Evolutionary conservation across 2,329 filamentous ascomycete genomes (phyloP).

Genomic region (Verticillium klebahnii): DNA sequence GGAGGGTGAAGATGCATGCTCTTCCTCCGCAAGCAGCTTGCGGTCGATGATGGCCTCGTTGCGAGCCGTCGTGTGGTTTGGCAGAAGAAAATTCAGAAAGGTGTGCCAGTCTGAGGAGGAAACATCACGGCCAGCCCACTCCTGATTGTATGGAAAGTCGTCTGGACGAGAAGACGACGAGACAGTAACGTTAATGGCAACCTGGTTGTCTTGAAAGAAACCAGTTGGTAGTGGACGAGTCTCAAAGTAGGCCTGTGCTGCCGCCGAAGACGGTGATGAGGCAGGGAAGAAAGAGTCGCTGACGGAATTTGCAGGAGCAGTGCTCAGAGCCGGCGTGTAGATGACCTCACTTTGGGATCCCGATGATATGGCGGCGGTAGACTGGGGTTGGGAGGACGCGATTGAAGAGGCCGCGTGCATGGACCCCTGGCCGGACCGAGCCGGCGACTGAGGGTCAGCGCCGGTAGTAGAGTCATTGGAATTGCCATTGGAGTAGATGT

Average conservation of each 20-base stretch:
- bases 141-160: conserved; percentile 37
- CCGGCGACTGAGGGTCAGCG: conserved; percentile 30
- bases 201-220: conserved; percentile 4
- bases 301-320: conserved; percentile 29
- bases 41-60: conserved; percentile 45
- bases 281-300: conserved; percentile 5
- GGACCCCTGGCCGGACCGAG: conserved; percentile 22
- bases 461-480: conserved; percentile 11
- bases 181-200: conserved; percentile 30
- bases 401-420: background rate
- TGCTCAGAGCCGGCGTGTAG: conserved; percentile 45
- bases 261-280: conserved; percentile 14
- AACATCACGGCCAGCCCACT: conserved; percentile 38
- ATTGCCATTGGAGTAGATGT: conserved; percentile 43
- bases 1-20: conserved; percentile 15
- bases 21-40: conserved; percentile 40
- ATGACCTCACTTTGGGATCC: conserved; percentile 37
- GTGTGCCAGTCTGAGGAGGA: conserved; percentile 53
- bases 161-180: conserved; percentile 29
- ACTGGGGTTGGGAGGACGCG: background rate
- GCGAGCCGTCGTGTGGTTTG: conserved; percentile 35
- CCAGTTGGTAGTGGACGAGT: conserved; percentile 29
- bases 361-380: conserved; percentile 19
- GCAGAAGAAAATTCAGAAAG: conserved; percentile 52
- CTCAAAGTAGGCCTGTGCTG: conserved; percentile 42